Base-by-base conservation (phyloP, 1,139 yeast species). In the Pichia sp. region DNA sequence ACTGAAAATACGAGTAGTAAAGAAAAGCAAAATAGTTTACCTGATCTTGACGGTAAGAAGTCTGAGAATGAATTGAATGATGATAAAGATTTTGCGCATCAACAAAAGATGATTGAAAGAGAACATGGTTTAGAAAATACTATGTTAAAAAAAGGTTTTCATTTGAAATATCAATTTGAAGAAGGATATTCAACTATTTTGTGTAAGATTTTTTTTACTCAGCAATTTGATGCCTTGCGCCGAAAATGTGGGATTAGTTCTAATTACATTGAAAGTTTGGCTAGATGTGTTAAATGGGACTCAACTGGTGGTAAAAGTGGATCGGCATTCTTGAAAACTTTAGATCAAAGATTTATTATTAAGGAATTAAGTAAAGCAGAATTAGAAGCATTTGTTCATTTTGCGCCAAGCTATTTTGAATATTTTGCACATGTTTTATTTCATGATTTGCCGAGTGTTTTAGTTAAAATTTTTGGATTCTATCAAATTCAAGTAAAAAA, bases 281-380 rank as follows among this genome's bases (percentile, higher is more conserved):
- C 96, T 13, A 66, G 98, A 48, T 91, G 99, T 63, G 76, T 88
- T 25, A 86, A 88, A 59, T 93, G 97, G 97, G 91, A 91, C 55
- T 83, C 95, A 0, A 76, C 82, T 34, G 99, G 99, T 29, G 99
- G 99, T 32, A 91, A 91, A 60, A 85, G 95, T 60, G 97, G 97
- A 0, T 85, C 96, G 2, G 87, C 88, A 16, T 93, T 93, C 61
- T 68, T 93, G 62, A 93, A 91, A 57, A 93, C 98, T 0, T 56
- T 86, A 39, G 98, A 93, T 62, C 87, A 89, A 56, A 66, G 97
- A 45, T 78, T 89, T 50, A 86, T 93, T 41, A 80, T 93, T 33
- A 93, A 93, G 60, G 96, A 91, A 56, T 68, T 93, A 42, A 80
- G 95, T 4, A 86, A 84, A 52, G 72, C 84, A 2, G 99, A 93